These are phyloP conservation scores for Prorocentrum cordatum DNA, from an alignment of 169 alveolate species.

Conservation along the genomic window DNA sequence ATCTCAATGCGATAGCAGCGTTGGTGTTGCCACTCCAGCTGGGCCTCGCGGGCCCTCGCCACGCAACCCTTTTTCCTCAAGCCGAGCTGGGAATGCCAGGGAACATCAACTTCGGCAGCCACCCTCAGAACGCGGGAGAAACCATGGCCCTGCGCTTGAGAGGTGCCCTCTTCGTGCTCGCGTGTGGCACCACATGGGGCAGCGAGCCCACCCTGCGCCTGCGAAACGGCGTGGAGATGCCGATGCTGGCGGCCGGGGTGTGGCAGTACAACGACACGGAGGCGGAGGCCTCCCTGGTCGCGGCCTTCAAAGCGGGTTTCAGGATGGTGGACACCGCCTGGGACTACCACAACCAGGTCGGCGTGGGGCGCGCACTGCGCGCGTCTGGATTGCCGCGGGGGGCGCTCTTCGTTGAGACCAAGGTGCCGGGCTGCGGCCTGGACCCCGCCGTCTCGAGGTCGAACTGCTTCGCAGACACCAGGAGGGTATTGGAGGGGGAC, in stretches of 20 bases:
- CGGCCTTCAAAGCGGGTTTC: conserved; percentile 42
- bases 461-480: conserved; percentile 12
- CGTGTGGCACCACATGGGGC: too few relatives aligned
- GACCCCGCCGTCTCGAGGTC: not conserved
- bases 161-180: too few relatives aligned
- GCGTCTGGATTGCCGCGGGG: conserved; percentile 6
- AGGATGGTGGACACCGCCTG: conserved; percentile 39
- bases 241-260: conserved; percentile 40
- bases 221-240: conserved; percentile 44
- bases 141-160: too few relatives aligned
- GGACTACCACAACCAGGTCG: conserved; percentile 58
- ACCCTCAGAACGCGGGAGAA: too few relatives aligned
- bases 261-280: conserved; percentile 50
- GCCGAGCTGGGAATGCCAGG: too few relatives aligned
- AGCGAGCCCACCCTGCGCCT: not conserved
- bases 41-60: too few relatives aligned
- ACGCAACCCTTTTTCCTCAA: too few relatives aligned
- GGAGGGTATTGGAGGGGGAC: conserved; percentile 7
- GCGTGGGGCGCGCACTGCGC: conserved; percentile 30
- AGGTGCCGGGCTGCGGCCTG: conserved; percentile 44
- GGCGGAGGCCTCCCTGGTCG: not conserved
- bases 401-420: conserved; percentile 26
- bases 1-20: too few relatives aligned
- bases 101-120: too few relatives aligned
- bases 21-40: too few relatives aligned